Evolutionary conservation across 768 basidiomycete species (phyloP), one percentile per base, ranked within the genome.

Genomic region (Rhodotorula graminis): DNA sequence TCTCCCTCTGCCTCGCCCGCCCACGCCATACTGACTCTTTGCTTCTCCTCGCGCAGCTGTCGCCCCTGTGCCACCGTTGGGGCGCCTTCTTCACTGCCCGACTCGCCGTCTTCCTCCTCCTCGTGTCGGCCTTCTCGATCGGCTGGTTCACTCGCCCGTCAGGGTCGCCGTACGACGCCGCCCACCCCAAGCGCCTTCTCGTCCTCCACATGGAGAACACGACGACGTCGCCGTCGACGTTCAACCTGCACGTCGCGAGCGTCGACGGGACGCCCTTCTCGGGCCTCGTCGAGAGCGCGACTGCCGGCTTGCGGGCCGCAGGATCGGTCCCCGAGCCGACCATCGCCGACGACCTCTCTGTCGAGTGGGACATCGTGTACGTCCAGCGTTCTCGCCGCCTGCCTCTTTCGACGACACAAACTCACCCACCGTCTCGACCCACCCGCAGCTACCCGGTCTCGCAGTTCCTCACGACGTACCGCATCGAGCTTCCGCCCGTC

Each of bases 151-250:
- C 81, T 6, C 74, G 79, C 27, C 80, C 80, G 0, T 62, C 69
- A 33, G 79, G 78, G 76, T 69, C 62, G 10, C 87, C 90, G 0
- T 98, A 93, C 79, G 93, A 96, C 77, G 80, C 78, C 25, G 87
- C 87, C 84, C 95, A 97, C 79, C 94, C 93, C 76, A 92, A 92
- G 81, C 83, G 95, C 66, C 61, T 95, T 61, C 93, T 91, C 77
- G 85, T 93, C 47, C 81, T 96, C 55, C 89, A 92, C 78, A 84
- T 88, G 74, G 92, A 95, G 81, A 92, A 97, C 77, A 93, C 93
- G 79, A 76, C 77, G 52, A 75, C 67, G 31, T 33, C 65, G 1
- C 74, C 10, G 81, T 84, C 33, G 87, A 89, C 74, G 44, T 86
- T 89, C 70, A 85, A 89, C 75, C 81, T 94, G 27, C 92, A 96